phyloP scores from a whole-genome alignment of 768 basidiomycete genomes.

The Tricholoma sp. region DNA sequence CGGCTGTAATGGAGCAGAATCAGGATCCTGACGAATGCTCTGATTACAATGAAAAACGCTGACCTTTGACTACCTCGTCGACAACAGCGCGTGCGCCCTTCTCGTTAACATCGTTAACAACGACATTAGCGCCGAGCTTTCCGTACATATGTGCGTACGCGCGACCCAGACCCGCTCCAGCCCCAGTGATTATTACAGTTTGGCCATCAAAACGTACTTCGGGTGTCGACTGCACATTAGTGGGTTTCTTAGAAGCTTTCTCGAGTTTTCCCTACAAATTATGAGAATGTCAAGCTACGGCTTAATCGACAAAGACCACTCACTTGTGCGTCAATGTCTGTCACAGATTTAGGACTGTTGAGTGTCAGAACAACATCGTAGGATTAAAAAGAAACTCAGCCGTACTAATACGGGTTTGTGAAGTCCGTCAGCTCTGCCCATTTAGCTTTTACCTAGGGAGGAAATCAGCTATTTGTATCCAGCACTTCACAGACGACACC shows the following conservation, averaged over 20 bases:
- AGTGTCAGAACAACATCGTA: slow-evolving; percentile 3
- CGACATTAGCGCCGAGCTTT: slow-evolving; percentile 91
- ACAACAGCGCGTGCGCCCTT: slow-evolving; percentile 82
- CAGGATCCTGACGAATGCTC: not conserved
- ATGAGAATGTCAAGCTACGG: not conserved
- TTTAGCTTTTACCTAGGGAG: slow-evolving; percentile 64
- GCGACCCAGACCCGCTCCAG: slow-evolving; percentile 91
- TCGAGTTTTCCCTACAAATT: slow-evolving; percentile 50
- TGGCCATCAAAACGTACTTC: slow-evolving; percentile 81
- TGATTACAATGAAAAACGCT: not conserved
- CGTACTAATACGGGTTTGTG: slow-evolving; percentile 62
- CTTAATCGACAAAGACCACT: slow-evolving; percentile 3
- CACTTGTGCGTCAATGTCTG: slow-evolving; percentile 60
- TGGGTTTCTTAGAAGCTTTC: slow-evolving; percentile 51
- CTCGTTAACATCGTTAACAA: slow-evolving; percentile 91
- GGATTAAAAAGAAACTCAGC: slow-evolving; percentile 1
- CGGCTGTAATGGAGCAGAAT: slow-evolving; percentile 42
- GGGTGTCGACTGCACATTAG: slow-evolving; percentile 66
- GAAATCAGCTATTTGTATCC: not conserved
- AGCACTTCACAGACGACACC: slow-evolving; percentile 14
- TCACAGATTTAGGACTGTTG: slow-evolving; percentile 57
- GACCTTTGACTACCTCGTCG: slow-evolving; percentile 79
- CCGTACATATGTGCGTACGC: slow-evolving; percentile 90
- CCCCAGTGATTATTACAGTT: slow-evolving; percentile 92
- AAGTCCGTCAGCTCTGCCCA: slow-evolving; percentile 86